Evolutionary conservation across 257 asterid genomes (phyloP).

Genomic region (Euphrasia confusa): DNA sequence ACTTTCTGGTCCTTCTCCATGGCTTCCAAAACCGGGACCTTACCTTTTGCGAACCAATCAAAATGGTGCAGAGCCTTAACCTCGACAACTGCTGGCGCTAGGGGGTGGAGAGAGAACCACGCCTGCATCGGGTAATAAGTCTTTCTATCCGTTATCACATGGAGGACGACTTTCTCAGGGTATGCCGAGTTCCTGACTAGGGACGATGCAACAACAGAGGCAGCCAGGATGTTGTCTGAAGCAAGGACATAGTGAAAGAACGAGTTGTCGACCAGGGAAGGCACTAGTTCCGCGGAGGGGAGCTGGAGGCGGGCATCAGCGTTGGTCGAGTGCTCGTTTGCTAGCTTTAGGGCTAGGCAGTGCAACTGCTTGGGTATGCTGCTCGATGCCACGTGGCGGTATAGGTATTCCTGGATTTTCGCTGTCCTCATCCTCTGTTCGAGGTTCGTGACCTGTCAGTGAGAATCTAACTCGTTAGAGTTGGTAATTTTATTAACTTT

Average conservation of each 20-base stretch:
- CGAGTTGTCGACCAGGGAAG: conserved; percentile 78
- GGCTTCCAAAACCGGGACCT: conserved; percentile 80
- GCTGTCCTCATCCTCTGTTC: conserved; percentile 89
- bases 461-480: background rate
- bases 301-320: conserved; percentile 91
- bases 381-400: conserved; percentile 97
- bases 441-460: conserved; percentile 58
- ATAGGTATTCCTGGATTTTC: conserved; percentile 87
- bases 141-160: conserved; percentile 67
- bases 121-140: conserved; percentile 86
- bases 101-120: conserved; percentile 74
- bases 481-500: background rate
- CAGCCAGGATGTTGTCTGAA: conserved; percentile 88
- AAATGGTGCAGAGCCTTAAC: conserved; percentile 82
- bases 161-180: conserved; percentile 71
- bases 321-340: conserved; percentile 80
- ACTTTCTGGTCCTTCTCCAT: conserved; percentile 85
- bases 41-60: conserved; percentile 89
- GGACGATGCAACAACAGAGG: conserved; percentile 89
- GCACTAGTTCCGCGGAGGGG: conserved; percentile 80
- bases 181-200: conserved; percentile 62
- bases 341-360: conserved; percentile 76
- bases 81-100: conserved; percentile 68
- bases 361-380: conserved; percentile 95
- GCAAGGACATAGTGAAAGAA: conserved; percentile 84